phyloP scores from a whole-genome alignment of 805 yeast species.

The Naumovozyma baii region DNA sequence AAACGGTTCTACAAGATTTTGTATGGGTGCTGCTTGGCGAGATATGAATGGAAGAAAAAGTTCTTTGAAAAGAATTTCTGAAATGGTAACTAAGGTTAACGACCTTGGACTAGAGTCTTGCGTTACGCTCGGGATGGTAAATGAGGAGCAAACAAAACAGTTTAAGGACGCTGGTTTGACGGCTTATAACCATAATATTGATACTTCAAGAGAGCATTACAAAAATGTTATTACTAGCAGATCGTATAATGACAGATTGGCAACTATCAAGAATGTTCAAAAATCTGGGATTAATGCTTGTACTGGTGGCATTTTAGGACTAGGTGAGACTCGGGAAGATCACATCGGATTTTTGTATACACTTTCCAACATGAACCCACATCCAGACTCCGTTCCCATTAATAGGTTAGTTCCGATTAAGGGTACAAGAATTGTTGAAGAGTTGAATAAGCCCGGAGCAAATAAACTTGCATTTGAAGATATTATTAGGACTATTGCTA shows the following conservation, averaged over 20 bases:
- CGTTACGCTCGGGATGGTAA: conserved; percentile 73
- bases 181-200: conserved; percentile 75
- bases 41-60: conserved; percentile 72
- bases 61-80: conserved; percentile 49
- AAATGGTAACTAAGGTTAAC: conserved; percentile 57
- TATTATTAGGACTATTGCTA: conserved; percentile 59
- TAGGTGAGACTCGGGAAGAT: conserved; percentile 66
- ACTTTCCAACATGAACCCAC: conserved; percentile 55
- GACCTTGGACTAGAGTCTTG: conserved; percentile 66
- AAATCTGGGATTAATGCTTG: conserved; percentile 58
- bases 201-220: conserved; percentile 69
- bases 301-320: conserved; percentile 71
- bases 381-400: conserved; percentile 77
- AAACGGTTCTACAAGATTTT: conserved; percentile 69
- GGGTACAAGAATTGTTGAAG: conserved; percentile 67
- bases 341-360: conserved; percentile 61
- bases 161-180: conserved; percentile 65
- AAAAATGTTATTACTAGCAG: conserved; percentile 65
- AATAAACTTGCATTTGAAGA: conserved; percentile 49
- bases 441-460: conserved; percentile 32
- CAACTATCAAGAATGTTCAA: conserved; percentile 56
- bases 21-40: conserved; percentile 86
- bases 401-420: conserved; percentile 68
- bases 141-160: conserved; percentile 49
- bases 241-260: conserved; percentile 58